Evolutionary conservation across 345 rosid genomes (phyloP).

Genomic region (Bretschneidera sinensis): DNA sequence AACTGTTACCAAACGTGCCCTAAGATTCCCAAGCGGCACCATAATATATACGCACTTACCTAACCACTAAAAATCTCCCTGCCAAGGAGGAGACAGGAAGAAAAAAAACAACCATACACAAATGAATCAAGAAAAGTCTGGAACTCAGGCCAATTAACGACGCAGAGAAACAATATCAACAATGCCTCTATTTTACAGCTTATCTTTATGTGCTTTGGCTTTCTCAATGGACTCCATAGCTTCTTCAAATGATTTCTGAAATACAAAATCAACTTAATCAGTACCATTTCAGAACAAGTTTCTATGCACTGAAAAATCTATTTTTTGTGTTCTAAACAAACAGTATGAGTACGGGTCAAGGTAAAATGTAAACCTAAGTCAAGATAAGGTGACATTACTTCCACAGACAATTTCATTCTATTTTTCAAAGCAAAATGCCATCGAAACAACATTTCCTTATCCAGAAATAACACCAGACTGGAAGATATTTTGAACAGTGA

Average conservation of each 20-base stretch:
- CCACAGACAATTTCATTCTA: too few relatives aligned
- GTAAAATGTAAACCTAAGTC: background rate
- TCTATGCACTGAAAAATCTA: too few relatives aligned
- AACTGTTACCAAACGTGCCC: too few relatives aligned
- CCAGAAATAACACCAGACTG: too few relatives aligned
- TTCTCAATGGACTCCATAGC: constrained; percentile 74
- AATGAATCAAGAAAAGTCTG: background rate
- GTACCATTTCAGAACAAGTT: background rate
- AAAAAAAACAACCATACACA: background rate
- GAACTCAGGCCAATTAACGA: background rate
- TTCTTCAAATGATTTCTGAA: constrained; percentile 89
- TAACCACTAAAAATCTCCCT: too few relatives aligned
- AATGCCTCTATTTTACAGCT: constrained; percentile 16
- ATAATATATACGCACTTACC: too few relatives aligned
- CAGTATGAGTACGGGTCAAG: background rate
- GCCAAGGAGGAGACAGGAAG: background rate
- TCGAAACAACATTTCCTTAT: background rate
- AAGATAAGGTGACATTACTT: background rate
- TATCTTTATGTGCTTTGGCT: constrained; percentile 46
- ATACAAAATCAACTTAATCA: constrained; percentile 4
- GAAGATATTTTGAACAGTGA: too few relatives aligned
- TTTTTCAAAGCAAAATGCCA: background rate
- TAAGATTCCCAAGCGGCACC: too few relatives aligned
- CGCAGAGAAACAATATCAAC: background rate
- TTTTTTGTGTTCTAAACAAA: background rate